Evolutionary conservation across 2,329 filamentous ascomycete species (phyloP).

Genomic region (Lasiodiplodia theobromae): DNA sequence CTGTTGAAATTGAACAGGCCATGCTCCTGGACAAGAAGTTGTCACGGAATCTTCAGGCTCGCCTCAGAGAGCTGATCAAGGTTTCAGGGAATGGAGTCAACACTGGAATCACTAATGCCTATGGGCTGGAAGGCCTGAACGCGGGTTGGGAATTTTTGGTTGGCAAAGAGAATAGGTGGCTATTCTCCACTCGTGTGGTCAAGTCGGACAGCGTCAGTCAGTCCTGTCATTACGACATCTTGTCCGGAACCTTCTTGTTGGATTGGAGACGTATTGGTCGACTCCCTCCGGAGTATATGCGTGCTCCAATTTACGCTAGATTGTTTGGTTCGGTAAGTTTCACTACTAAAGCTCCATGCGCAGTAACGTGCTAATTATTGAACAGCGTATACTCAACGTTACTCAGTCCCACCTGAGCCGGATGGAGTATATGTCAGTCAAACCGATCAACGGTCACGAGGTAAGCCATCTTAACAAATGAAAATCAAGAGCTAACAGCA

Average conservation of each 20-base stretch:
- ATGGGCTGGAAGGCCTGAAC: not conserved
- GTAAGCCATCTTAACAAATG: not conserved
- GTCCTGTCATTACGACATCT: constrained; percentile 55
- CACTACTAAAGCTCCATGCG: too few species aligned
- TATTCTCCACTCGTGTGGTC: not conserved
- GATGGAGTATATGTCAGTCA: not conserved
- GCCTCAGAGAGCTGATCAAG: not conserved
- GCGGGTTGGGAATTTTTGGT: not conserved
- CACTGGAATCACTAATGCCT: constrained; percentile 28
- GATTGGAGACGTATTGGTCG: constrained; percentile 58
- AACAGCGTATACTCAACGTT: constrained; percentile 10
- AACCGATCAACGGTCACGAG: not conserved
- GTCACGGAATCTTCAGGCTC: not conserved
- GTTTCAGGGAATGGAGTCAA: constrained; percentile 29
- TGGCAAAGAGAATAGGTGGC: not conserved
- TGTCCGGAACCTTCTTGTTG: constrained; percentile 61
- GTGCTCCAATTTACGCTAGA: constrained; percentile 47
- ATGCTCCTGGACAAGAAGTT: not conserved
- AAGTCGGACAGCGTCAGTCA: not conserved
- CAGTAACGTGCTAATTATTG: not conserved
- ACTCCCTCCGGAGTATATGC: constrained; percentile 56
- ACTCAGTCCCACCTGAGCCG: not conserved
- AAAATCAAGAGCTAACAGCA: constrained; percentile 23
- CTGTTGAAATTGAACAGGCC: not conserved
- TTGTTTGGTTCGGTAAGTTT: constrained; percentile 51